A percentile compares a stretch with the other conserved stretches of the same genome.
phyloP scores from a whole-genome alignment of 2,329 filamentous ascomycete genomes.

The Beauveria rudraprayagi region DNA sequence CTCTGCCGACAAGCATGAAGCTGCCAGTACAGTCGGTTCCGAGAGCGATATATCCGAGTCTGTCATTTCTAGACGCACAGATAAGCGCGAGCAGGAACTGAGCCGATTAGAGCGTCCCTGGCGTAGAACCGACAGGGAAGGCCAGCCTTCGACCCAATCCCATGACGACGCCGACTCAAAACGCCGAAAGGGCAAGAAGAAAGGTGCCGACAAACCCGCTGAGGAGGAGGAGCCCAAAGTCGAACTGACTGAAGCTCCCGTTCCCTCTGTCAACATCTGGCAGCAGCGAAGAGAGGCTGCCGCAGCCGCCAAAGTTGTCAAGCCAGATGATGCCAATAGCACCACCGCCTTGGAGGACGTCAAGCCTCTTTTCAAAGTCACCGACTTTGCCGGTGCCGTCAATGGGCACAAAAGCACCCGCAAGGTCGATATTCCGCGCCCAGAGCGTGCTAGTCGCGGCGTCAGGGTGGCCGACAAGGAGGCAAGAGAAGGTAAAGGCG shows the following conservation, averaged over 20 bases:
- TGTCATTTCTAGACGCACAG: constrained; percentile 24
- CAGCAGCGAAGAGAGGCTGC: constrained; percentile 62
- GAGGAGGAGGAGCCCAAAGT: constrained; percentile 55
- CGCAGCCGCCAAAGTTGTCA: constrained; percentile 13
- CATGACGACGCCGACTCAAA: constrained; percentile 50
- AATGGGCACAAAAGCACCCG: constrained; percentile 35
- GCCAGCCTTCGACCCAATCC: constrained; percentile 54
- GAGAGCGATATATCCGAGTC: constrained; percentile 30
- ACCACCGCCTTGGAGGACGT: constrained; percentile 29
- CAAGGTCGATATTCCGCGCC: constrained; percentile 31
- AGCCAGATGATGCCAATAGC: constrained; percentile 33
- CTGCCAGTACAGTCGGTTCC: constrained; percentile 28
- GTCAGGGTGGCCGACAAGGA: constrained; percentile 38
- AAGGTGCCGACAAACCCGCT: constrained; percentile 41
- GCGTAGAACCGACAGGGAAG: constrained; percentile 38
- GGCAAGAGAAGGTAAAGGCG: constrained; percentile 23
- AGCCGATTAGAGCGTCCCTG: constrained; percentile 31
- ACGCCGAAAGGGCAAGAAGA: constrained; percentile 50
- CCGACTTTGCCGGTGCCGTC: constrained; percentile 17
- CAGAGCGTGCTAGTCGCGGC: constrained; percentile 35
- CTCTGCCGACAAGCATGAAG: constrained; percentile 26
- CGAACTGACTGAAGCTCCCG: constrained; percentile 70
- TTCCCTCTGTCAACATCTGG: constrained; percentile 85
- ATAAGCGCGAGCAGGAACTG: constrained; percentile 31
- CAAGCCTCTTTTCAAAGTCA: constrained; percentile 28